Conservation (phyloP, 257 asterid genomes). For the Solanum chiquidenum region DNA sequence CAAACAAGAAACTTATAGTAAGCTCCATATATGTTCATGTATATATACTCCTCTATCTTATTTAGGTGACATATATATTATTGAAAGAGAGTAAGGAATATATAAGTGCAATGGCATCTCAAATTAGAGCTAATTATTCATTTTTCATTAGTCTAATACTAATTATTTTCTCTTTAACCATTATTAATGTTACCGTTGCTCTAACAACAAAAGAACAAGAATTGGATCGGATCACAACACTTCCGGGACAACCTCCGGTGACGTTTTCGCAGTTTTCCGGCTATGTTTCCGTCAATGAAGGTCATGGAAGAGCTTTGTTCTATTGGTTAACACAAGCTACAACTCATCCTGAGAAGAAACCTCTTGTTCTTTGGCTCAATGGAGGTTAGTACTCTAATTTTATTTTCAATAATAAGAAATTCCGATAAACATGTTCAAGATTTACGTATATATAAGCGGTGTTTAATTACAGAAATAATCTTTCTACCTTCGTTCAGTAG, state of each 20-base stretch:
- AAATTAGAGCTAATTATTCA: neutral
- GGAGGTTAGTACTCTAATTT: constrained; percentile 38
- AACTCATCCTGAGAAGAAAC: constrained; percentile 25
- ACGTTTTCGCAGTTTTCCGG: constrained; percentile 67
- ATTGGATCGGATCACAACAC: constrained; percentile 33
- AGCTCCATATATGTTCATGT: neutral
- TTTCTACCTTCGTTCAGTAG: neutral
- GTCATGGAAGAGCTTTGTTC: constrained; percentile 66
- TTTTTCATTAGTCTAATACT: neutral
- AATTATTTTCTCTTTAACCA: no score
- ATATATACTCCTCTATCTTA: neutral
- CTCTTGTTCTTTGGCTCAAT: constrained; percentile 82
- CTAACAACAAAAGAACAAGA: constrained; percentile 35
- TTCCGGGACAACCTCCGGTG: constrained; percentile 85
- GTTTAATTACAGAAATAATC: neutral
- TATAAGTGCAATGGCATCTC: neutral
- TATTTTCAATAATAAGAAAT: neutral
- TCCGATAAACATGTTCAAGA: neutral
- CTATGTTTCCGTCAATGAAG: constrained; percentile 47
- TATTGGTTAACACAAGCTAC: constrained; percentile 76
- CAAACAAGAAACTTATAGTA: neutral
- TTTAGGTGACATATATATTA: neutral
- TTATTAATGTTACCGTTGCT: neutral
- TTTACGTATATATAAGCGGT: neutral
- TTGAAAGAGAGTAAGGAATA: neutral